Evolutionary conservation across 306 rosid genomes (phyloP), one percentile per base, ranked within the genome.

Genomic region (Malus orientalis): DNA sequence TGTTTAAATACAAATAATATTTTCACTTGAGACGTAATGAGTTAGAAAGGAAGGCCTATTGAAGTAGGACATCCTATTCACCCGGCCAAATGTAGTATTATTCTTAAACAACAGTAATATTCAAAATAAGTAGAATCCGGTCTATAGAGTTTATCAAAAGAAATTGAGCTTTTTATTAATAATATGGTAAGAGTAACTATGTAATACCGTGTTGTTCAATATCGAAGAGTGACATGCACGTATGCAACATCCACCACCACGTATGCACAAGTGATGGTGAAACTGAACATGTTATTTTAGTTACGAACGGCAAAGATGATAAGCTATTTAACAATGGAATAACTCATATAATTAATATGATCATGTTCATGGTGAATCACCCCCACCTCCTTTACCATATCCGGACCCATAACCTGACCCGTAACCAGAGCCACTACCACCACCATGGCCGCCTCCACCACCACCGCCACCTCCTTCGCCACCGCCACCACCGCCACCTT

Each of bases 391-490:
- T 9, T 78, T 76, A 27, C 93, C 96, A 1, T 70, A 59, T 22
- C 86, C 86, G 3, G 84, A 84, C 1, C 92, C 92, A 33, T 67
- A 87, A 8, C 93, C 90, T 6, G 73, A 18, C 7, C 91, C 94
- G 9, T 66, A 87, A 6, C 63, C 77, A 0, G 85, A 83, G 0
- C 86, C 81, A 0, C 88, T 83, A 0, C 89, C 85, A 0, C 93
- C 86, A 0, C 86, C 85, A 0, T 80, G 80, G 0, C 82, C 78
- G 0, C 73, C 81, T 0, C 87, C 87, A 0, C 89, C 87, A 0
- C 84, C 86, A 0, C 91, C 27, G 0, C 86, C 82, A 32, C 36
- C 81, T 1, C 91, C 85, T 0, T 63, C 10, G 0, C 90, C 88
- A 0, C 77, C 67, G 0, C 92, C 88, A 2, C 78, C 64, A 4